Evolutionary conservation across 2,329 filamentous ascomycete genomes (phyloP).

Genomic region (Triangularia verruculosa): DNA sequence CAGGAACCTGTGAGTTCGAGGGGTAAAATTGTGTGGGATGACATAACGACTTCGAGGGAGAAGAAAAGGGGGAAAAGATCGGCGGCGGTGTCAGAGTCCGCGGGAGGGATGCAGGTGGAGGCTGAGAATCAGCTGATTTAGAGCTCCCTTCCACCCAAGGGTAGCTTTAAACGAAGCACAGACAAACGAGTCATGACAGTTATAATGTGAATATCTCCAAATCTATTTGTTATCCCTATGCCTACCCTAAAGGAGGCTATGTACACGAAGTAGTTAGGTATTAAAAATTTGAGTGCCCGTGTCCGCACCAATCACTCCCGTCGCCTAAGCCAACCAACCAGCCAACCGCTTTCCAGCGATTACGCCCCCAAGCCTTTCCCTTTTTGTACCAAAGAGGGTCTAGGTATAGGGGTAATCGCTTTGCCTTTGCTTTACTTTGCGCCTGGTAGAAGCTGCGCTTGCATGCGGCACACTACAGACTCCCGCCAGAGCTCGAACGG

Average conservation of each 20-base stretch:
- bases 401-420: not conserved
- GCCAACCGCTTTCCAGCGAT: not conserved
- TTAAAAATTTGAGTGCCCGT: not conserved
- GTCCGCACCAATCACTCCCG: not conserved
- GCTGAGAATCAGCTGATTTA: too few species aligned
- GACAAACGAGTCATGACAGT: not conserved
- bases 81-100: too few species aligned
- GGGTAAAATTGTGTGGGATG: too few species aligned
- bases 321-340: not conserved
- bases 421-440: not conserved
- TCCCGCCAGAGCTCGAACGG: not conserved
- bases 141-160: too few species aligned
- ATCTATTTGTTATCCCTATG: not conserved
- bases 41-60: too few species aligned
- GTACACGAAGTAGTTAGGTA: not conserved
- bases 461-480: not conserved
- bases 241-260: not conserved
- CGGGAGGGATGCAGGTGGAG: too few species aligned
- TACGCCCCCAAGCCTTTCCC: not conserved
- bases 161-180: too few species aligned
- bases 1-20: too few species aligned
- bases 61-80: too few species aligned
- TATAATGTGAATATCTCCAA: not conserved
- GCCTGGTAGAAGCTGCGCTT: not conserved
- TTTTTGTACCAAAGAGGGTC: not conserved